Conservation (phyloP, 2,329 filamentous ascomycete genomes). For the Hypoxylon sp. region DNA sequence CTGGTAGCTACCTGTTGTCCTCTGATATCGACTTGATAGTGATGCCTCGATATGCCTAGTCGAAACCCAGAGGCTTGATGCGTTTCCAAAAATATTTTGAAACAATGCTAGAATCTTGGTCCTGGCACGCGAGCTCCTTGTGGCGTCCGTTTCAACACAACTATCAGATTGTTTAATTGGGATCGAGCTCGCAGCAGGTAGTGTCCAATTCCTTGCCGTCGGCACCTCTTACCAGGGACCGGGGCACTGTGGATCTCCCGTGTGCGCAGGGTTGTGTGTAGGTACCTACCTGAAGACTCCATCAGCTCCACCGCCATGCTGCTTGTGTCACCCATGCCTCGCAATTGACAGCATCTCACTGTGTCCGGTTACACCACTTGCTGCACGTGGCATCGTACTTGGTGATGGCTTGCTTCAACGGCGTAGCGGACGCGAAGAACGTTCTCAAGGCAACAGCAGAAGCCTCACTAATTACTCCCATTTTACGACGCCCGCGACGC, state of each 20-base stretch:
- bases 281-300: slow-evolving; percentile 14
- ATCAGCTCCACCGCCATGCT: slow-evolving; percentile 18
- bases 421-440: slow-evolving; percentile 10
- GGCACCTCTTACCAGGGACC: slow-evolving; percentile 10
- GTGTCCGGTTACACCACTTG: slow-evolving; percentile 35
- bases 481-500: not conserved
- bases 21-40: slow-evolving; percentile 1
- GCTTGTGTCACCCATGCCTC: slow-evolving; percentile 8
- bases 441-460: slow-evolving; percentile 3
- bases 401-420: slow-evolving; percentile 17
- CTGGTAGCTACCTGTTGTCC: not conserved
- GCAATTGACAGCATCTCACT: slow-evolving; percentile 4
- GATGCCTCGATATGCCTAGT: not conserved
- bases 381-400: slow-evolving; percentile 30
- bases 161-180: slow-evolving; percentile 14
- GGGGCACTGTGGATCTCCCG: slow-evolving; percentile 27
- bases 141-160: slow-evolving; percentile 16
- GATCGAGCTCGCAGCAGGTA: slow-evolving; percentile 1
- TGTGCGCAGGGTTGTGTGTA: slow-evolving; percentile 16
- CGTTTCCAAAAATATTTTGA: slow-evolving; percentile 32
- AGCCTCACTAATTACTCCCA: slow-evolving; percentile 6
- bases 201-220: slow-evolving; percentile 5
- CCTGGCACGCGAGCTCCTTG: slow-evolving; percentile 9
- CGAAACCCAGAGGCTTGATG: not conserved
- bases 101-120: slow-evolving; percentile 18